Evolutionary conservation across 148 eudicot genomes (phyloP).

Genomic region (Amaranthus hypochondriacus): DNA sequence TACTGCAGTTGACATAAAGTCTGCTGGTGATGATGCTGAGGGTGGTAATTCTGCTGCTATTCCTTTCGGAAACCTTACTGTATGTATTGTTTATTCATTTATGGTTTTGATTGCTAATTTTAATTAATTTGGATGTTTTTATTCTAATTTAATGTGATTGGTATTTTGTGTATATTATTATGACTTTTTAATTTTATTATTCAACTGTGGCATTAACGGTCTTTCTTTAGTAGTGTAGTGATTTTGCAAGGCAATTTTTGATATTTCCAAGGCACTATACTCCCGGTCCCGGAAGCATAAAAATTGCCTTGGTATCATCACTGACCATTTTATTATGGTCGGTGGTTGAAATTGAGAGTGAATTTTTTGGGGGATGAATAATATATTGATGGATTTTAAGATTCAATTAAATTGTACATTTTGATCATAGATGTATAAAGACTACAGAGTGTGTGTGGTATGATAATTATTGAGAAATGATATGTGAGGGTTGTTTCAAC

Average conservation of each 20-base stretch:
- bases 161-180: neutral
- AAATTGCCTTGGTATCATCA: neutral
- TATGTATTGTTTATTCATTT: constrained; percentile 23
- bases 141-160: neutral
- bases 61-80: constrained; percentile 53
- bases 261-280: too few species aligned
- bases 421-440: neutral
- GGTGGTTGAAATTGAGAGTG: neutral
- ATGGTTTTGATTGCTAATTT: neutral
- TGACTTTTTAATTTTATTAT: too few species aligned
- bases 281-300: neutral
- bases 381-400: neutral
- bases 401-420: neutral
- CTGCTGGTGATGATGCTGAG: constrained; percentile 3
- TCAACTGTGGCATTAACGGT: too few species aligned
- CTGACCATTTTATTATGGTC: neutral
- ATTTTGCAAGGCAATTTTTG: too few species aligned
- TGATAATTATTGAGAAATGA: neutral
- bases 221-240: too few species aligned
- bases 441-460: neutral
- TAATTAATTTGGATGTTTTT: neutral
- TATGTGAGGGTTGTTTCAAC: too few species aligned
- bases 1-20: constrained; percentile 27
- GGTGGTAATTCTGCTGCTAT: constrained; percentile 5
- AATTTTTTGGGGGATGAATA: neutral